Evolutionary conservation across 2,329 filamentous ascomycete species (phyloP), one percentile per base, ranked within the genome.

Genomic region (Diaporthe citrichinensis): DNA sequence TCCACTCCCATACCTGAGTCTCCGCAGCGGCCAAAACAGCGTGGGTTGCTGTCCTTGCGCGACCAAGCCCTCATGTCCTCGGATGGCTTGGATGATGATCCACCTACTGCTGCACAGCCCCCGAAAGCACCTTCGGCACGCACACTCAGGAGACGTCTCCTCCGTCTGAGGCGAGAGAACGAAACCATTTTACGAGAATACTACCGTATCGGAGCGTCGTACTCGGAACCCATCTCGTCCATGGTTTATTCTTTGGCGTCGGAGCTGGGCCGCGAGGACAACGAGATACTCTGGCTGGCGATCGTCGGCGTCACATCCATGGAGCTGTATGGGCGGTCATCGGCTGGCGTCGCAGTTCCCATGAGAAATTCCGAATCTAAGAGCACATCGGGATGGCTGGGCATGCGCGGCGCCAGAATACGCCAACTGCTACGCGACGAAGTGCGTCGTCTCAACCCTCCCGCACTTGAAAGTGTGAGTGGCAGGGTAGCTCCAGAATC

Each of bases 221-320:
- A 98, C 82, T 96, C 96, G 0, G 97, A 99, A 82, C 97, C 97
- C 0, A 94, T 98, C 73, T 97, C 96, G 0, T 98, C 96, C 0
- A 93, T 98, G 86, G 91, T 98, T 81, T 99, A 98, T 84, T 97
- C 95, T 0, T 88, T 99, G 20, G 97, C 96, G 1, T 98, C 96
- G 1, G 97, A 98, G 81, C 91, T 99, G 9, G 97, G 97, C 77
- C 94, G 96, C 72, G 97, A 98, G 87, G 96, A 98, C 83, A 99
- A 98, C 80, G 96, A 99, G 80, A 88, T 98, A 31, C 88, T 99
- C 20, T 99, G 97, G 97, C 90, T 98, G 75, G 92, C 95, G 8
- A 98, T 98, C 80, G 95, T 99, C 36, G 97, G 97, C 8, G 95
- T 98, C 49, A 95, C 94, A n/a, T 98, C 95, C 23, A 93, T 98